Evolutionary conservation across 768 basidiomycete species (phyloP), one percentile per base, ranked within the genome.

Genomic region (Tephrocybe sp.): DNA sequence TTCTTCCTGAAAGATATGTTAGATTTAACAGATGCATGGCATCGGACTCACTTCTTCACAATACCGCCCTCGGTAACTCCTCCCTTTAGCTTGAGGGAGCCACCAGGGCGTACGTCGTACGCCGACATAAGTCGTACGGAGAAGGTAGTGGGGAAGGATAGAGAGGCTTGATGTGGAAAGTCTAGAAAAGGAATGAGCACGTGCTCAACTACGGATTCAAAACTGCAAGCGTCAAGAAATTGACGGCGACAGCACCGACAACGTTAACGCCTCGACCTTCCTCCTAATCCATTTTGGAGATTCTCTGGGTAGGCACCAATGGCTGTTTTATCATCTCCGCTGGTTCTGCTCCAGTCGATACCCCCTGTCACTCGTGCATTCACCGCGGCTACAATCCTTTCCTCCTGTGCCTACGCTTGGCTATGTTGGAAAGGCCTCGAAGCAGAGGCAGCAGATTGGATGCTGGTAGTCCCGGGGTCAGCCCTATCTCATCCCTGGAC

Each of bases 401-500:
- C 71, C 10, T 80, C 86, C 20, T 70, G 82, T 56, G 58, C 84
- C 49, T 87, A 86, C 70, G 74, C 76, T 56, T 88, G 83, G 77
- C 69, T 87, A 41, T 72, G 69, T 59, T 91, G 82, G 81, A 77
- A 62, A 66, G 75, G 65, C 31, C 46, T 65, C 47, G 64, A 45
- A 59, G 61, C 61, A 52, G 68, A 65, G 54, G 71, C 62, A 48
- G 74, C 62, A 23, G 83, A 87, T 26, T 95, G 88, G 69, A 74
- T 96, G 61, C 83, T 86, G 5, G 72, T 95, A 52, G 75, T 90
- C 10, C 94, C 94, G 4, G 94, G 92, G 12, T 77, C 80, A 36
- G 86, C 85, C 60, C 60, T 92, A 26, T 91, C 86, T 66, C 84
- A 85, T 55, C 96, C 96, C 40, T 99, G 97, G 97, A 92, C 92